Evolutionary conservation across 176 grass and related monocot species (phyloP).

Genomic region (Avena insularis): DNA sequence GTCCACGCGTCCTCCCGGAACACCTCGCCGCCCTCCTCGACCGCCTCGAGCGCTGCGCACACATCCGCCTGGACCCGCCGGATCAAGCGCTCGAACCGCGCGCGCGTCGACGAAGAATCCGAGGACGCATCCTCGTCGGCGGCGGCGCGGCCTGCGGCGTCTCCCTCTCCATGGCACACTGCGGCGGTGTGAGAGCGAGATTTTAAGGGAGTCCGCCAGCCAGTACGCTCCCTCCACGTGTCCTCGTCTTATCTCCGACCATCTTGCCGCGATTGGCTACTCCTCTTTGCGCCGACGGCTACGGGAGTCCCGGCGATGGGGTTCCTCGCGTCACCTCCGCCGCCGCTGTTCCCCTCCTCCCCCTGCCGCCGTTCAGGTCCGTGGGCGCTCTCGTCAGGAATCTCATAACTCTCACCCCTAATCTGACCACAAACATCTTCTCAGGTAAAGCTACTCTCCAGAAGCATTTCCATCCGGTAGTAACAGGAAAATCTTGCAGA

Average conservation of each 20-base stretch:
- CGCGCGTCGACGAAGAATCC: slow-evolving; percentile 46
- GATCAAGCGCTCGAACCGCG: slow-evolving; percentile 81
- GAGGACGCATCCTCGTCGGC: slow-evolving; percentile 54
- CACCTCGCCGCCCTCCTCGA: slow-evolving; percentile 49
- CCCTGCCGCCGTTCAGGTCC: slow-evolving; percentile 3
- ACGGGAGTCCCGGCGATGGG: slow-evolving; percentile 20
- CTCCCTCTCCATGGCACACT: slow-evolving; percentile 64
- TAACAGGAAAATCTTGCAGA: background rate
- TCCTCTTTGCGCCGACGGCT: background rate
- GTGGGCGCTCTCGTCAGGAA: background rate
- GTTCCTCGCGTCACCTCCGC: background rate
- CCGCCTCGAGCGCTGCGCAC: slow-evolving; percentile 68
- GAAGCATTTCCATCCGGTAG: background rate
- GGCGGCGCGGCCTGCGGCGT: slow-evolving; percentile 58
- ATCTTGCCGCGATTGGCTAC: background rate
- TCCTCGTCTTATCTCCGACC: slow-evolving; percentile 33
- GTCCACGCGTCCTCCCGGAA: slow-evolving; percentile 86
- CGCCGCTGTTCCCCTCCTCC: background rate
- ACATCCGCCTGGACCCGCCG: slow-evolving; percentile 68
- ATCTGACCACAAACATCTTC: slow-evolving; percentile 3
- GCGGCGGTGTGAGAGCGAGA: background rate
- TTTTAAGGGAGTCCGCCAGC: background rate
- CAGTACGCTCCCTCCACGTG: slow-evolving; percentile 28
- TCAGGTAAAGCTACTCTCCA: slow-evolving; percentile 24
- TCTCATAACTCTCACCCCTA: background rate